A percentile compares a stretch with the other conserved stretches of the same genome.
Conservation (phyloP, 768 basidiomycete genomes). For the Hortiboletus flavorubellus region DNA sequence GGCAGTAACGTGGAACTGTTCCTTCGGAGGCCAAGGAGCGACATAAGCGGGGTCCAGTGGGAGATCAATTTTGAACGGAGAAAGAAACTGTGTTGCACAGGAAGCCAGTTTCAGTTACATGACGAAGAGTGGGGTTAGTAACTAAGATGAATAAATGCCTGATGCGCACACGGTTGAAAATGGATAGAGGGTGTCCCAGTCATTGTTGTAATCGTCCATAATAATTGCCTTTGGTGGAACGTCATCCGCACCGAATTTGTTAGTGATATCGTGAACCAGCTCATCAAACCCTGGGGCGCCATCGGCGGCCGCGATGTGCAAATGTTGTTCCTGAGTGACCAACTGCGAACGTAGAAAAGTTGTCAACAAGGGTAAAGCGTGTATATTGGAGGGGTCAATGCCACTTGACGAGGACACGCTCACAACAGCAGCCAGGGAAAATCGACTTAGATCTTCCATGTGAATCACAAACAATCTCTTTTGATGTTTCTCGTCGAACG, state of each 20-base stretch:
- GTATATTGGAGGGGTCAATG: not conserved
- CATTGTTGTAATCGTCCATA: constrained; percentile 75
- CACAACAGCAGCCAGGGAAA: not conserved
- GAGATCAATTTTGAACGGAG: constrained; percentile 76
- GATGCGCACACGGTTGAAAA: constrained; percentile 59
- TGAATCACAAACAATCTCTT: constrained; percentile 83
- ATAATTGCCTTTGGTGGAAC: constrained; percentile 43
- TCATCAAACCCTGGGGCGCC: constrained; percentile 70
- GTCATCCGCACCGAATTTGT: constrained; percentile 50
- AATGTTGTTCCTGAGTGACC: constrained; percentile 63
- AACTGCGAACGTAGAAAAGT: constrained; percentile 42
- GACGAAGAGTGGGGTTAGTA: not conserved
- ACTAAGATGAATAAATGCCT: not conserved
- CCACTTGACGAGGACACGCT: not conserved
- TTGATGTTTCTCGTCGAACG: constrained; percentile 85
- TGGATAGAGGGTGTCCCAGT: constrained; percentile 87
- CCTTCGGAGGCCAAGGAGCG: constrained; percentile 45
- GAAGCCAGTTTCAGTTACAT: not conserved
- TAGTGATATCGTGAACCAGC: constrained; percentile 60
- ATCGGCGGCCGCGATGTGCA: constrained; percentile 83
- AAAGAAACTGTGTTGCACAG: constrained; percentile 58
- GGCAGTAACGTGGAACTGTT: constrained; percentile 52
- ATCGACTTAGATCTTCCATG: constrained; percentile 70
- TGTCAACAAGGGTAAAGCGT: not conserved
- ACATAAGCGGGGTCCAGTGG: constrained; percentile 45